phyloP scores from a whole-genome alignment of 2,329 filamentous ascomycete species.

The Ascochyta koolunga region DNA sequence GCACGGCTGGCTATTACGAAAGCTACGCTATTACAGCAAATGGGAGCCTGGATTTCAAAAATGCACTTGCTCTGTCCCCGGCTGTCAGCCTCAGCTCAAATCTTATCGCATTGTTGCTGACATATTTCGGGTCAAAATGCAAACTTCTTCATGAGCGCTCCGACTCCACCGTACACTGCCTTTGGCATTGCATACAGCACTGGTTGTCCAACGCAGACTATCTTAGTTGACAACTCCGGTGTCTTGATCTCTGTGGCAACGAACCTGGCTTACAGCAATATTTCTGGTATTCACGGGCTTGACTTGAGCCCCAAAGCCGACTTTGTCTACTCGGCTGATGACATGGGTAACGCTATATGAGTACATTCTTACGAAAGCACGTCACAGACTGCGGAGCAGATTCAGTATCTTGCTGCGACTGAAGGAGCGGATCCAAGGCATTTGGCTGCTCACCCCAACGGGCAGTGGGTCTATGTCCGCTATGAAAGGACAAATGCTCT shows the following conservation, averaged over 20 bases:
- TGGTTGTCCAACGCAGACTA: conserved; percentile 3
- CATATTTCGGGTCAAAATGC: background rate
- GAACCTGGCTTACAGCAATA: no score
- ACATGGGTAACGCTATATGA: no score
- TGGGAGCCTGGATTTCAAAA: background rate
- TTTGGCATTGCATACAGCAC: conserved; percentile 1
- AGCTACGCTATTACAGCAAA: conserved; percentile 14
- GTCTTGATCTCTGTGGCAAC: background rate
- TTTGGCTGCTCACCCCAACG: no score
- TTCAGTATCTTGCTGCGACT: no score
- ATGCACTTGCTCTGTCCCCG: conserved; percentile 3
- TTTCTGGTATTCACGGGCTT: no score
- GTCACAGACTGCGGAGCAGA: no score
- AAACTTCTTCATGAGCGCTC: background rate
- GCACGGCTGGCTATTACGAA: conserved; percentile 9
- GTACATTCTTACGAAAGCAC: no score
- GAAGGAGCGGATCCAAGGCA: no score
- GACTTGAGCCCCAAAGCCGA: no score
- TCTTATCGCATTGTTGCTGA: background rate
- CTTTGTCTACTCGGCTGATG: no score
- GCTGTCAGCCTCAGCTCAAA: background rate
- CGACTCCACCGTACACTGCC: conserved; percentile 1
- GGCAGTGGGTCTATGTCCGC: no score
- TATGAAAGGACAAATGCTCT: no score
- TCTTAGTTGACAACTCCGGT: background rate